Conservation (phyloP, 2,329 filamentous ascomycete species). For the Teratosphaeria destructans region DNA sequence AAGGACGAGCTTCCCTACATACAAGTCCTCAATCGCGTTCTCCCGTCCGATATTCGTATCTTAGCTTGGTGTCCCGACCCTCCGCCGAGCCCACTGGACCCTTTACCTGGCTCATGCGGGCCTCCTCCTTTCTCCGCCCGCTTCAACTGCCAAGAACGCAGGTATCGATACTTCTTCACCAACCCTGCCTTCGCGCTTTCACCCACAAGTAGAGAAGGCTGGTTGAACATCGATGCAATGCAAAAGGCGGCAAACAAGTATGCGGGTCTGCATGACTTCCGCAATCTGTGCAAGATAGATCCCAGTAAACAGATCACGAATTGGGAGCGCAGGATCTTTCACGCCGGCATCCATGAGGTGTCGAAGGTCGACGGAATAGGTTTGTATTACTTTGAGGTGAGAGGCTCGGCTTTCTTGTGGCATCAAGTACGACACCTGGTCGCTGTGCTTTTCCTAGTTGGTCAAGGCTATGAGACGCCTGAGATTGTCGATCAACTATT, state of each 20-base stretch:
- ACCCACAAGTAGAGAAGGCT: constrained; percentile 50
- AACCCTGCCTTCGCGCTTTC: constrained; percentile 74
- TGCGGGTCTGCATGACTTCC: constrained; percentile 81
- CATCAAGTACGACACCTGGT: constrained; percentile 96
- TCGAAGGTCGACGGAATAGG: constrained; percentile 31
- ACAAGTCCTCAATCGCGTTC: constrained; percentile 70
- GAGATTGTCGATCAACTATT: constrained; percentile 64
- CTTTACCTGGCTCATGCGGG: not conserved
- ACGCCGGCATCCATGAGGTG: constrained; percentile 67
- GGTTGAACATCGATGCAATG: constrained; percentile 85
- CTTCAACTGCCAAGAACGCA: constrained; percentile 82
- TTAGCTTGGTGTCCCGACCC: constrained; percentile 87
- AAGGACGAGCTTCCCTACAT: constrained; percentile 77
- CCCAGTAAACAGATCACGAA: constrained; percentile 78
- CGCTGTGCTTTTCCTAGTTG: constrained; percentile 82
- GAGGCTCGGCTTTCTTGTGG: constrained; percentile 91
- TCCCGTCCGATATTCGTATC: constrained; percentile 81
- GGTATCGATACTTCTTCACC: constrained; percentile 96
- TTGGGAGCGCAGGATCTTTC: constrained; percentile 69
- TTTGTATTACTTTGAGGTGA: constrained; percentile 78
- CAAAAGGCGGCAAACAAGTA: constrained; percentile 66
- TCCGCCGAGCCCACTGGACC: constrained; percentile 31
- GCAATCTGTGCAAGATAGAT: constrained; percentile 95
- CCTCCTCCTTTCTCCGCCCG: constrained; percentile 68
- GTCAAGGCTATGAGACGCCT: constrained; percentile 73